Conservation (phyloP, 768 basidiomycete species). For the Psilocybe azurescens region DNA sequence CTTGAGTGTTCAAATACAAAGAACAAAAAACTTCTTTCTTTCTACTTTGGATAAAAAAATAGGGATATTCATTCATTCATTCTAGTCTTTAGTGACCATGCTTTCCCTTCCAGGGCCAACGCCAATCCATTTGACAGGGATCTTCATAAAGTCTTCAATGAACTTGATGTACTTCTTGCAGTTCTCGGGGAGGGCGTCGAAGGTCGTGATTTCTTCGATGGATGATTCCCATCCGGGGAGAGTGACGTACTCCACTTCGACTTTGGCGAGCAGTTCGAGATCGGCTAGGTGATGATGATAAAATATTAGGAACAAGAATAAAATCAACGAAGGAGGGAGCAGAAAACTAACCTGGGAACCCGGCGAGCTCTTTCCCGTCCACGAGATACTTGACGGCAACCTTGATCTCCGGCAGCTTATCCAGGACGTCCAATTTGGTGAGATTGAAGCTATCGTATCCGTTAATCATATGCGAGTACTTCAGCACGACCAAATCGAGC, state of each 20-base stretch:
- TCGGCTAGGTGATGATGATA: constrained; percentile 59
- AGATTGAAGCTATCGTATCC: constrained; percentile 94
- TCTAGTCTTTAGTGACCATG: constrained; percentile 51
- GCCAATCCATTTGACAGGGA: constrained; percentile 91
- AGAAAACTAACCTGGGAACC: constrained; percentile 80
- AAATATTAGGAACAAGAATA: background rate
- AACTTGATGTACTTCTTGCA: constrained; percentile 88
- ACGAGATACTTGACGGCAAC: constrained; percentile 82
- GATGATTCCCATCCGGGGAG: constrained; percentile 90
- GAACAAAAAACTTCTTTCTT: background rate
- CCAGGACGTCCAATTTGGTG: constrained; percentile 95
- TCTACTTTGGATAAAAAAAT: background rate
- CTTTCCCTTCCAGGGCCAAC: constrained; percentile 87
- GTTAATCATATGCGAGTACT: constrained; percentile 92
- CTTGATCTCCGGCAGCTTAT: constrained; percentile 85
- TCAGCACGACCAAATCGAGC: constrained; percentile 96
- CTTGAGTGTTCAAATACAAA: background rate
- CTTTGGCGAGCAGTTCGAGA: constrained; percentile 77
- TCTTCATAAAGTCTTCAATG: constrained; percentile 76
- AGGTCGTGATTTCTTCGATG: constrained; percentile 67
- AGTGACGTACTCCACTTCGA: constrained; percentile 87
- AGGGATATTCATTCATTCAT: background rate
- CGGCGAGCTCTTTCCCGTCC: constrained; percentile 76
- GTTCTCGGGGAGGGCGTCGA: constrained; percentile 79
- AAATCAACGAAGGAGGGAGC: background rate